Evolutionary conservation across 148 eudicot genomes (phyloP).

Genomic region (Rhododendron griersonianum): DNA sequence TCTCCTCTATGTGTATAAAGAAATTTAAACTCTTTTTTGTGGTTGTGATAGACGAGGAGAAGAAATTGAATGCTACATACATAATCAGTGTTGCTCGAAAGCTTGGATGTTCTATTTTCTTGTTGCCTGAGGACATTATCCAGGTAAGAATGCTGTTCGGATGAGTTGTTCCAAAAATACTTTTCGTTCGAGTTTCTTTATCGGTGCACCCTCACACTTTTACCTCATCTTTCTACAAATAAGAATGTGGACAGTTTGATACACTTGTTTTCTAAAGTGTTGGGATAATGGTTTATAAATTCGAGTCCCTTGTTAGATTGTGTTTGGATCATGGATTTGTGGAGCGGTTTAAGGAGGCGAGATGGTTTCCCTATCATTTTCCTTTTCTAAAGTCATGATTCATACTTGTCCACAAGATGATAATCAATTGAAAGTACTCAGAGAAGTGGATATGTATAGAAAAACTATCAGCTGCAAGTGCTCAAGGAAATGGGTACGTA

Average conservation of each 20-base stretch:
- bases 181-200: background rate
- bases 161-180: background rate
- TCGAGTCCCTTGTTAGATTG: background rate
- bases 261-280: background rate
- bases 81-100: constrained; percentile 96
- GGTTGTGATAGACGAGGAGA: constrained; percentile 65
- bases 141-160: constrained; percentile 44
- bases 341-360: background rate
- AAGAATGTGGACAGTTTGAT: background rate
- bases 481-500: background rate
- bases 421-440: background rate
- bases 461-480: background rate
- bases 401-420: background rate
- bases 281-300: background rate
- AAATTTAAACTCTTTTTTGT: background rate
- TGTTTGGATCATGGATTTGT: background rate
- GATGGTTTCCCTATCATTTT: background rate
- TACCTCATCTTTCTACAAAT: background rate
- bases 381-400: background rate
- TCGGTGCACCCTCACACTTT: background rate
- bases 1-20: background rate
- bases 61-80: constrained; percentile 91
- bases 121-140: constrained; percentile 95
- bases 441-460: background rate
- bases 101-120: constrained; percentile 90